Evolutionary conservation across 352 stramenopile genomes (phyloP), one percentile per base, ranked within the genome.

Genomic region (Globisporangium nagaii): DNA sequence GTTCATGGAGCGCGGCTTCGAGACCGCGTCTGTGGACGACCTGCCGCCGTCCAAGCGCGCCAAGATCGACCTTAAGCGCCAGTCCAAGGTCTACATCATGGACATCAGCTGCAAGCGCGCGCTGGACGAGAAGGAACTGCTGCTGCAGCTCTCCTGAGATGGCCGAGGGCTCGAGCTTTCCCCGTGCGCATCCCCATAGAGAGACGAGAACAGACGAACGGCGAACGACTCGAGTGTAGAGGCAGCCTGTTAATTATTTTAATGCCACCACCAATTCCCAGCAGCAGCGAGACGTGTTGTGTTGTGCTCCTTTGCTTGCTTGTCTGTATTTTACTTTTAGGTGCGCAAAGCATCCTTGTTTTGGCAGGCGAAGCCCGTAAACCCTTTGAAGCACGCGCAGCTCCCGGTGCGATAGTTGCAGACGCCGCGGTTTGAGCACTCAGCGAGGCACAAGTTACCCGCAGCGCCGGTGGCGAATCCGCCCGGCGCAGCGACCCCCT

Each of bases 1-100:
- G 95, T 99, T 99, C 69, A 70, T 98, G 51, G 96, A 99, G 74
- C 79, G 96, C 31, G 96, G 95, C 20, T 99, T 98, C 63, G 75
- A 89, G 56, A 80, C 96, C 62, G 90, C 92, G 9, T 65, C 68
- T 7, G 84, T 98, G 24, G 75, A 91, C n/a, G 83, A 92, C 25
- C 70, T 97, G n/a, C 88, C 88, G 13, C 63, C 70, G 30, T 90
- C 78, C 13, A 94, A 94, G 70, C 68, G 72, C 12, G 70, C 64
- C 22, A 90, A 84, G 56, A 82, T 94, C 46, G 79, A 94, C 51
- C 63, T 89, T 11, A 89, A 88, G 60, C 78, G 84, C 53, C 80
- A 90, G 58, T 93, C 82, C 39, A 93, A 93, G 64, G 83, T 94
- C 30, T 94, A 94, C 66, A 86, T 93, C 59, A 91, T 88, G 63